A percentile compares a stretch with the other conserved stretches of the same genome.
Evolutionary conservation across 73 alveolate species (phyloP).

Genomic region (Paramecium pentaurelia): DNA sequence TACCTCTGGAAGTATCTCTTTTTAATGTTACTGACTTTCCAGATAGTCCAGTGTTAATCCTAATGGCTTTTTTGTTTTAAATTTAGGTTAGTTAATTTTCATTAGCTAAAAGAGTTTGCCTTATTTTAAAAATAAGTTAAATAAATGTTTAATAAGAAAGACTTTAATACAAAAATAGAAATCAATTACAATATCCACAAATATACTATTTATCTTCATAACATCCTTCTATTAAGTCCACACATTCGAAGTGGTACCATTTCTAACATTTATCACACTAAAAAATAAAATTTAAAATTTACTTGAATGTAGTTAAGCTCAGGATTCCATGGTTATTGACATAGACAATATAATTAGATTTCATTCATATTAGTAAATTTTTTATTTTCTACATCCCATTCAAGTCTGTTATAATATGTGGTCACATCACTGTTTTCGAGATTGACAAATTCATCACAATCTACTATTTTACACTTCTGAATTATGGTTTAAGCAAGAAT

Average conservation of each 20-base stretch:
- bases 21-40: neutral
- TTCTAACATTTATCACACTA: slow-evolving; percentile 44
- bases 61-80: neutral
- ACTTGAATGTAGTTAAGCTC: slow-evolving; percentile 1
- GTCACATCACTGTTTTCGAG: neutral
- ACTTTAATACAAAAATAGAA: neutral
- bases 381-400: slow-evolving; percentile 32
- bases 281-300: neutral
- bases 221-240: neutral
- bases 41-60: neutral
- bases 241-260: slow-evolving; percentile 43
- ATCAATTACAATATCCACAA: slow-evolving; percentile 31
- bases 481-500: neutral
- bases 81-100: neutral
- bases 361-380: neutral
- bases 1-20: neutral
- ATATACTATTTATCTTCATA: neutral
- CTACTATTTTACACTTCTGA: neutral
- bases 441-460: neutral
- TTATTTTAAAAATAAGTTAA: neutral
- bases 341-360: neutral
- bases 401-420: slow-evolving; percentile 7
- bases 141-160: neutral
- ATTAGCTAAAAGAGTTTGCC: neutral
- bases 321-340: slow-evolving; percentile 33